Percentiles rank a stretch among this genome's conserved stretches.
These are phyloP conservation scores for Curvularia sp. DNA, from an alignment of 2,329 filamentous ascomycete species.

Conservation along the genomic window DNA sequence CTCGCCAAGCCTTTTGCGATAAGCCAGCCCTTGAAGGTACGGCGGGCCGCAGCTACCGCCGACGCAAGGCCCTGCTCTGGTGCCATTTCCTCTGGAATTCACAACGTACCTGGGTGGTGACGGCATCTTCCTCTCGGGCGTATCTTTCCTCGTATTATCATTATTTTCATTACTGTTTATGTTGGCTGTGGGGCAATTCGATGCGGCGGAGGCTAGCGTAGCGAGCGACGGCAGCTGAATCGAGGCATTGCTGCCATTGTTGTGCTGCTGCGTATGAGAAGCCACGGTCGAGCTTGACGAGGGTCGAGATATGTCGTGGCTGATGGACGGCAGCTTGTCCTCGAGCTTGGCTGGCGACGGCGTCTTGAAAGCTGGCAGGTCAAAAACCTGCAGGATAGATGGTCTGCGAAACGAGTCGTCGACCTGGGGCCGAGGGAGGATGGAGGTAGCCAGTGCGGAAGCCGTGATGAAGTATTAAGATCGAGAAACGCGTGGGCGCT, in stretches of 20 bases:
- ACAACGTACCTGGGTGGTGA: slow-evolving; percentile 44
- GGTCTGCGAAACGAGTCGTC: slow-evolving; percentile 59
- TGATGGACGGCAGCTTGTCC: slow-evolving; percentile 57
- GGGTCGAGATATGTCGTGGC: slow-evolving; percentile 60
- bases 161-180: slow-evolving; percentile 36
- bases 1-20: slow-evolving; percentile 40
- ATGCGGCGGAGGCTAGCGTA: slow-evolving; percentile 65
- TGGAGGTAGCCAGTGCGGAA: slow-evolving; percentile 65
- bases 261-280: slow-evolving; percentile 51
- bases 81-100: not conserved
- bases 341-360: slow-evolving; percentile 51
- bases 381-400: slow-evolving; percentile 58
- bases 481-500: slow-evolving; percentile 50
- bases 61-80: slow-evolving; percentile 16
- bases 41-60: slow-evolving; percentile 24
- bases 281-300: slow-evolving; percentile 61
- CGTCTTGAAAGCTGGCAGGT: slow-evolving; percentile 57
- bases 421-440: slow-evolving; percentile 67
- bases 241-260: slow-evolving; percentile 51
- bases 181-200: slow-evolving; percentile 57
- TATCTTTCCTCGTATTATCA: slow-evolving; percentile 32
- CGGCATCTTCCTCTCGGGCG: slow-evolving; percentile 38
- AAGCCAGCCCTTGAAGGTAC: slow-evolving; percentile 34
- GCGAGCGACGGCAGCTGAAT: slow-evolving; percentile 64
- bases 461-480: slow-evolving; percentile 54